A percentile compares a stretch with the other conserved stretches of the same genome.
phyloP scores from a whole-genome alignment of 192 early-diverging fungal genomes.

The Coemansia sp. region DNA sequence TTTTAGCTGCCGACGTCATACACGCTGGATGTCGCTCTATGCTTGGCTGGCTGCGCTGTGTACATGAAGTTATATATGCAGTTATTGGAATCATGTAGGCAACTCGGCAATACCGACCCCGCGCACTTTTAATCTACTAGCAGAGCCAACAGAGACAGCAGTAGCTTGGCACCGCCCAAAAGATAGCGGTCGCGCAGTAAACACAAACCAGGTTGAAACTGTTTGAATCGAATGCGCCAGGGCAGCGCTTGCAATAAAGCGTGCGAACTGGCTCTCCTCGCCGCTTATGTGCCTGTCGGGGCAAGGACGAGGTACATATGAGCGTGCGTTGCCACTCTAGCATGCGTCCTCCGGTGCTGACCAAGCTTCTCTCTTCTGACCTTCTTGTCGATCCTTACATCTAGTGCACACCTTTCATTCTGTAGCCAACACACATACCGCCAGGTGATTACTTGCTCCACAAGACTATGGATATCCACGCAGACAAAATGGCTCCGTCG shows the following conservation, averaged over 20 bases:
- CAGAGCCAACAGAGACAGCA: not conserved
- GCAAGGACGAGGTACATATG: slow-evolving; percentile 1
- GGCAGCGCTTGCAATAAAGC: not conserved
- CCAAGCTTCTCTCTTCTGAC: not conserved
- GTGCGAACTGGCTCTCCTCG: not conserved
- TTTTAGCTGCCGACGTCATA: not conserved
- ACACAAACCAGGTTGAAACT: slow-evolving; percentile 4
- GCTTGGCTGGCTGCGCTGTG: too few relatives aligned
- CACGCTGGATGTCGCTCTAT: not conserved
- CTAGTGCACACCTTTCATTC: not conserved
- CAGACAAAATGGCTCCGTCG: slow-evolving; percentile 22
- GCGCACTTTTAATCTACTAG: not conserved
- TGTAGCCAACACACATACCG: not conserved
- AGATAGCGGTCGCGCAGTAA: not conserved
- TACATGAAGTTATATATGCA: too few relatives aligned
- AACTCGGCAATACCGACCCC: not conserved
- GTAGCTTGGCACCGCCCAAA: not conserved
- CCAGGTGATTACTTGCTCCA: not conserved
- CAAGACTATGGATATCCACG: slow-evolving; percentile 11
- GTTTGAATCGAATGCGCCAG: not conserved
- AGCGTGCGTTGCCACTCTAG: not conserved
- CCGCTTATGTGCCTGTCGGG: not conserved
- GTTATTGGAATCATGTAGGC: too few relatives aligned
- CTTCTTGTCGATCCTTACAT: not conserved
- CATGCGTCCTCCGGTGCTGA: not conserved